Evolutionary conservation across 441 rosid species (phyloP).

Genomic region (Gossypium schwendimanii): DNA sequence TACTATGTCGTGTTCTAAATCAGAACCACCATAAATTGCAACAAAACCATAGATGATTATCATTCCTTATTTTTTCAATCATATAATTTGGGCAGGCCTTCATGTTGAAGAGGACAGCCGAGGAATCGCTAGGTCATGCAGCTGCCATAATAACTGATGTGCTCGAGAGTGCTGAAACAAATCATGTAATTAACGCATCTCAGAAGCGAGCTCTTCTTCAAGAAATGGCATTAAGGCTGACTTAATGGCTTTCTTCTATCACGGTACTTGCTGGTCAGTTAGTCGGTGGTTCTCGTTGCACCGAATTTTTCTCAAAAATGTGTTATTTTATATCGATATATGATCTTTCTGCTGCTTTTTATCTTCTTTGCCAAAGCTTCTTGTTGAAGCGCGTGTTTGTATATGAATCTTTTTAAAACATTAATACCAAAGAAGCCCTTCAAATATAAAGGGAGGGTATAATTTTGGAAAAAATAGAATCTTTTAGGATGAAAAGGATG

Average conservation of each 20-base stretch:
- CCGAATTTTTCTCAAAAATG: not conserved
- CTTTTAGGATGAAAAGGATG: not conserved
- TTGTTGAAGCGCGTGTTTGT: conserved; percentile 17
- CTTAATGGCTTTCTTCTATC: conserved; percentile 23
- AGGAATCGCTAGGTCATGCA: conserved; percentile 97
- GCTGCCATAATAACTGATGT: conserved; percentile 84
- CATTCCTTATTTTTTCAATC: not conserved
- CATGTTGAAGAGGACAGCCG: conserved; percentile 74
- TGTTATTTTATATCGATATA: not conserved
- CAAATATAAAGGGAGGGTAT: not conserved
- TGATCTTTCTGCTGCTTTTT: not conserved
- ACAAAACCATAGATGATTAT: not conserved
- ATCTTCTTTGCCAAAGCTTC: not conserved
- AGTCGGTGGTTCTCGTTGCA: no score
- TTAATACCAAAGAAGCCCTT: not conserved
- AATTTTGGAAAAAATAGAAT: conserved; percentile 12
- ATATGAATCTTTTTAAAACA: conserved; percentile 11
- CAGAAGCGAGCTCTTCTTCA: conserved; percentile 89
- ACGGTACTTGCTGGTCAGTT: not conserved
- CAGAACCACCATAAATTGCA: not conserved
- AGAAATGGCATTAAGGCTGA: conserved; percentile 86
- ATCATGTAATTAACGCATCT: conserved; percentile 65
- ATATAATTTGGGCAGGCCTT: conserved; percentile 57
- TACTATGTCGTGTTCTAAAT: not conserved
- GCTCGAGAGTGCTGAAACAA: conserved; percentile 83